Percentiles rank a stretch among this genome's conserved stretches.
phyloP scores from a whole-genome alignment of 1,139 yeast species.

The Hemisphaericaspora xylofermentans region DNA sequence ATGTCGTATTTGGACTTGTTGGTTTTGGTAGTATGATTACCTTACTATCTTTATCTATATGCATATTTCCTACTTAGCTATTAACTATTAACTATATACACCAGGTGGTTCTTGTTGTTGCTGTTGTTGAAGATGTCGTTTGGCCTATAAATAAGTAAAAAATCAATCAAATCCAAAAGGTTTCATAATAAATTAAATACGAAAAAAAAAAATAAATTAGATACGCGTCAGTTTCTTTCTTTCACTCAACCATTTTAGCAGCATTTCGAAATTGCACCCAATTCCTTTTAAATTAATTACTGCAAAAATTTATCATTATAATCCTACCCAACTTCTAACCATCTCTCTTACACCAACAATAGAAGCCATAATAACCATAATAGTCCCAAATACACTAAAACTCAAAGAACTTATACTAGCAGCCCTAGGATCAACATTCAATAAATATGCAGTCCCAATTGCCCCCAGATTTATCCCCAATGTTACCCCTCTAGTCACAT shows the following conservation, averaged over 20 bases:
- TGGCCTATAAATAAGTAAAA: no score
- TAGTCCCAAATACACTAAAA: constrained; percentile 70
- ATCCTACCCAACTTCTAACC: constrained; percentile 30
- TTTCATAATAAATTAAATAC: no score
- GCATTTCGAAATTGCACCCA: no score
- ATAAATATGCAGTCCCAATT: constrained; percentile 73
- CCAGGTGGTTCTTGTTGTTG: no score
- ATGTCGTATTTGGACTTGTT: constrained; percentile 6
- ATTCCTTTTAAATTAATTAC: background rate
- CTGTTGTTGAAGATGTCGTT: no score
- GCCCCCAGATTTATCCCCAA: constrained; percentile 81
- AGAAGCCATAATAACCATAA: constrained; percentile 69
- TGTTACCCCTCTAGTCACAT: constrained; percentile 72
- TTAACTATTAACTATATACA: no score
- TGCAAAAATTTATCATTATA: constrained; percentile 15
- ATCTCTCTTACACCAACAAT: constrained; percentile 38
- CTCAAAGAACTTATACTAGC: constrained; percentile 75
- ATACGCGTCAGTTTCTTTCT: no score
- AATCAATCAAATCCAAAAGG: no score
- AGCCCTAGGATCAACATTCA: constrained; percentile 72
- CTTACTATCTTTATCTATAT: constrained; percentile 12
- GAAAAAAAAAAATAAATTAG: no score
- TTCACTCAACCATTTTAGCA: no score
- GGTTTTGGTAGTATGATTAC: constrained; percentile 11
- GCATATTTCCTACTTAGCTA: background rate